A percentile compares a stretch with the other conserved stretches of the same genome.
Evolutionary conservation across 2,329 filamentous ascomycete species (phyloP).

Genomic region (Xylariales sp.): DNA sequence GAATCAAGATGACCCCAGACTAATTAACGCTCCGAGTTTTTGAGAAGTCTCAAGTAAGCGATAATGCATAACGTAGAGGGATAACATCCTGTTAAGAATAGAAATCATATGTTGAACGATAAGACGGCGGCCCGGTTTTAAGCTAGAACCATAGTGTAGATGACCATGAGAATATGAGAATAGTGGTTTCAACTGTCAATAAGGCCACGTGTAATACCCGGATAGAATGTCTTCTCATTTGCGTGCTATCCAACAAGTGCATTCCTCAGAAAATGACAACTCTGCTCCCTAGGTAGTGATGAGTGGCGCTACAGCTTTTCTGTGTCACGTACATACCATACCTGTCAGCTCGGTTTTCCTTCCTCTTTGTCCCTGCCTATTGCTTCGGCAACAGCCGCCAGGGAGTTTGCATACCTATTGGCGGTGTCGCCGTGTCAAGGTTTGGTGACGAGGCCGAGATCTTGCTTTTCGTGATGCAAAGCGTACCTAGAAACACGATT

Average conservation of each 20-base stretch:
- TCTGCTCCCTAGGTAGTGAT: background rate
- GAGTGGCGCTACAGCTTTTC: slow-evolving; percentile 6
- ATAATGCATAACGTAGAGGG: background rate
- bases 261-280: slow-evolving; percentile 31
- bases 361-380: slow-evolving; percentile 11
- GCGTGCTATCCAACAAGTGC: slow-evolving; percentile 2
- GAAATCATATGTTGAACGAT: background rate
- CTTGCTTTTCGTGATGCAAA: background rate
- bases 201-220: slow-evolving; percentile 2
- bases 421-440: slow-evolving; percentile 1
- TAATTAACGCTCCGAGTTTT: background rate
- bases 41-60: background rate
- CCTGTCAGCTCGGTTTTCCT: background rate
- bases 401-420: slow-evolving; percentile 7
- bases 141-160: background rate
- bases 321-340: background rate
- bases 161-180: background rate
- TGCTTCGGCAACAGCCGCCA: slow-evolving; percentile 25
- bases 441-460: background rate
- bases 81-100: background rate
- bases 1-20: background rate
- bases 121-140: background rate
- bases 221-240: slow-evolving; percentile 19
- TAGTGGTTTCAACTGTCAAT: slow-evolving; percentile 11
- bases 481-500: background rate